phyloP scores from a whole-genome alignment of 192 early-diverging fungal genomes.

The Podila verticillata region DNA sequence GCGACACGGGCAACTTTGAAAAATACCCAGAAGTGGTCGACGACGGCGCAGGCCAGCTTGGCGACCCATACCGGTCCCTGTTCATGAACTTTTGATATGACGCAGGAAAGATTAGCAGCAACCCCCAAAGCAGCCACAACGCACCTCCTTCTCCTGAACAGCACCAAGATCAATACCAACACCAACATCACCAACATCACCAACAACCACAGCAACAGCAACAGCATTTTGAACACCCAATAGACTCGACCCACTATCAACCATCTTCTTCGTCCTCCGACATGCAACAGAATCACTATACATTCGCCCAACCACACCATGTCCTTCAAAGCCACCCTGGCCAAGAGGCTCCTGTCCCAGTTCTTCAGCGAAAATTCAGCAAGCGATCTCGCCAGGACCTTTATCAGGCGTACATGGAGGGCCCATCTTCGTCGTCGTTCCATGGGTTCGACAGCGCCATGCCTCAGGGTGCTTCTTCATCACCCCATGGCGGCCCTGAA shows the following conservation, averaged over 20 bases:
- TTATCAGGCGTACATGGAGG: neutral
- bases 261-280: neutral
- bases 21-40: conserved; percentile 89
- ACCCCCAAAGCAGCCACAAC: conserved; percentile 25
- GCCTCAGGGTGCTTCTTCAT: neutral
- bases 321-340: neutral
- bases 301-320: neutral
- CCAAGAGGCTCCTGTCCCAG: neutral
- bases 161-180: conserved; percentile 3
- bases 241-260: neutral
- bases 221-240: neutral
- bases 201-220: conserved; percentile 11
- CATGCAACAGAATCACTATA: conserved; percentile 2
- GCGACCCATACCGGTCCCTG: conserved; percentile 83
- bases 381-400: conserved; percentile 1
- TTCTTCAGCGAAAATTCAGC: conserved; percentile 4
- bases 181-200: conserved; percentile 1
- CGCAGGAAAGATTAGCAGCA: conserved; percentile 54
- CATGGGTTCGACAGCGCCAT: conserved; percentile 1
- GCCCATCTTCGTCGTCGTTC: neutral
- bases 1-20: conserved; percentile 98
- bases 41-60: conserved; percentile 58
- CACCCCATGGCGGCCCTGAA: neutral
- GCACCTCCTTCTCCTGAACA: neutral
- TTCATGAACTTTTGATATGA: conserved; percentile 80